These are phyloP conservation scores for Cryptococcus sp. DNA, from an alignment of 1,284 basidiomycete genomes.

Conservation along the genomic window DNA sequence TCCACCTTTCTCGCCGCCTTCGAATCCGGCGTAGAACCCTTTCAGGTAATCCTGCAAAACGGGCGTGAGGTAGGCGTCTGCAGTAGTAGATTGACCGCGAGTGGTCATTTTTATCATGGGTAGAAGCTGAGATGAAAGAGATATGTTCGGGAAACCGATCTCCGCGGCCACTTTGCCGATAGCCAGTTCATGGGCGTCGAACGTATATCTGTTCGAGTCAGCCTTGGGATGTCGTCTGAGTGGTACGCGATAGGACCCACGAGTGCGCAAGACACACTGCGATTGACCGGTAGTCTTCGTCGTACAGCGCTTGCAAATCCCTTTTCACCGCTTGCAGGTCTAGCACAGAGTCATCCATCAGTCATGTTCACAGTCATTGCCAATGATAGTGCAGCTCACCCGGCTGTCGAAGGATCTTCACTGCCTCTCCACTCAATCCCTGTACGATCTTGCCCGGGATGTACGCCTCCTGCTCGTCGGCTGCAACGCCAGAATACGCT, in stretches of 20 bases:
- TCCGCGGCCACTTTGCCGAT: constrained; percentile 73
- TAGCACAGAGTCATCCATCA: background rate
- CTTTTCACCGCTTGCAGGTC: constrained; percentile 9
- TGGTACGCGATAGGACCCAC: constrained; percentile 41
- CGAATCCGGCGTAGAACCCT: constrained; percentile 88
- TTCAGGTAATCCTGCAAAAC: constrained; percentile 82
- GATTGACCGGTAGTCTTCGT: constrained; percentile 28
- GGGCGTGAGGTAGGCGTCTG: constrained; percentile 95
- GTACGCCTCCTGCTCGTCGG: constrained; percentile 51
- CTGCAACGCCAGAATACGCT: constrained; percentile 63
- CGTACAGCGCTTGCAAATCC: constrained; percentile 26
- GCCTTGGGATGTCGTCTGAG: background rate
- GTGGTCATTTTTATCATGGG: constrained; percentile 93
- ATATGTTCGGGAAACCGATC: constrained; percentile 84
- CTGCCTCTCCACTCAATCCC: constrained; percentile 88
- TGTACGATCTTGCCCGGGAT: constrained; percentile 60
- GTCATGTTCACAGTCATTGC: no score
- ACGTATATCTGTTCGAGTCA: constrained; percentile 47
- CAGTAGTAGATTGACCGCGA: constrained; percentile 86
- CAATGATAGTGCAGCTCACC: constrained; percentile 54
- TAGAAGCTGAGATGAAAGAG: constrained; percentile 80
- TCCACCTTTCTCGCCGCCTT: constrained; percentile 54
- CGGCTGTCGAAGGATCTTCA: constrained; percentile 77
- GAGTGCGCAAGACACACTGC: constrained; percentile 34
- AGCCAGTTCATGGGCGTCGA: constrained; percentile 62